Evolutionary conservation across 495 filamentous ascomycete species (phyloP).

Genomic region (Penicillium samsonianum): DNA sequence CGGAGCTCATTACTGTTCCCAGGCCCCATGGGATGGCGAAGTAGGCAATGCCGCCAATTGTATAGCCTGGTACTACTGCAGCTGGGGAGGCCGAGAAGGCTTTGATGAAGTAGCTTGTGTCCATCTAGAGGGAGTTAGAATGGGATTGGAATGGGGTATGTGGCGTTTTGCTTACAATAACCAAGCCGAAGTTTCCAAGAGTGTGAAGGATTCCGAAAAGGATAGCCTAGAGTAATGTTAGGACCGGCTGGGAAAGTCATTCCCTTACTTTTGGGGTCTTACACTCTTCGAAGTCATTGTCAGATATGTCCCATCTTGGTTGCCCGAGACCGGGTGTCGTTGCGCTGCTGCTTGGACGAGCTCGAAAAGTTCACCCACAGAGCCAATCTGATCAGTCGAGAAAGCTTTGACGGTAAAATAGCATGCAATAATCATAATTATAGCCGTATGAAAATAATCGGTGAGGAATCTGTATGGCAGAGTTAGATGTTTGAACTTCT

Average conservation of each 20-base stretch:
- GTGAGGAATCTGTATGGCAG: conserved; percentile 41
- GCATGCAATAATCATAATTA: conserved; percentile 50
- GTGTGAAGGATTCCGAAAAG: conserved; percentile 50
- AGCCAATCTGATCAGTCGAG: conserved; percentile 42
- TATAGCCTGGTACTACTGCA: conserved; percentile 45
- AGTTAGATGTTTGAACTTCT: background rate
- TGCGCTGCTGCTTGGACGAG: conserved; percentile 44
- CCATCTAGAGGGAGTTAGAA: conserved; percentile 34
- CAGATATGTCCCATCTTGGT: conserved; percentile 49
- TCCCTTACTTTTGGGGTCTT: conserved; percentile 2
- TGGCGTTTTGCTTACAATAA: conserved; percentile 32
- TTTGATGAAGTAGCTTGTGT: conserved; percentile 51
- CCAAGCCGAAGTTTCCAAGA: conserved; percentile 43
- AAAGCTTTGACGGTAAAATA: conserved; percentile 51
- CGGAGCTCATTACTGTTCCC: conserved; percentile 45
- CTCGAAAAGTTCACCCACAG: conserved; percentile 46
- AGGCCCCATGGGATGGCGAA: conserved; percentile 48
- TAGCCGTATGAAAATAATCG: conserved; percentile 46
- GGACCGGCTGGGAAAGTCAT: background rate
- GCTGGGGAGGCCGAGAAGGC: conserved; percentile 43
- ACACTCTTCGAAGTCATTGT: conserved; percentile 53
- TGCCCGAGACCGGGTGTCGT: conserved; percentile 46
- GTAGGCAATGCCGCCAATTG: conserved; percentile 46
- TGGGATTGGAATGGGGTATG: background rate
- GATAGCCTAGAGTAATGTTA: conserved; percentile 30